Base-by-base conservation (phyloP, 1,139 yeast genomes). In the Yamadazyma diospyri region DNA sequence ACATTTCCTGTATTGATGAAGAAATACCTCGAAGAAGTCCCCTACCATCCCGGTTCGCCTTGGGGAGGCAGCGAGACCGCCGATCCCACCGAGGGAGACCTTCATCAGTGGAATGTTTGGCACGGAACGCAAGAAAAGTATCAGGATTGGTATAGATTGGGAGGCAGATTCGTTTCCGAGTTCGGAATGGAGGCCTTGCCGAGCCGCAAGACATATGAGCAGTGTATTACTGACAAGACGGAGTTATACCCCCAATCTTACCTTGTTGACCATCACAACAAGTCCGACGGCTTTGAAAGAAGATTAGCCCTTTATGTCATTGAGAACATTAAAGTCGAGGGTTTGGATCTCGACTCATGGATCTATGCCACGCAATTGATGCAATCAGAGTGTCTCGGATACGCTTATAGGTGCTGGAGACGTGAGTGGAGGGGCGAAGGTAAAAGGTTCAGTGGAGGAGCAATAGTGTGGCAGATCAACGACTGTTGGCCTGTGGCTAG, bases 41-140 rank as follows among this genome's bases (percentile, higher is more conserved):
- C 59, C 4, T 69, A 69, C 40, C 65, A 60, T 34, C 55, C 53
- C n/a, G 68, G 73, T 5, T 64, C 70, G 5, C 75, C 75, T 0
- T 68, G 59, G 48, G 61, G 69, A 4, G 67, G 68, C 3, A 36
- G 40, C 10, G 41, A 40, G 4, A 48, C 69, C 11, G 43, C 53
- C 6, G 68, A 63, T 38, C 45, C 50, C 4, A 58, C 61, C 0
- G 45, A 55, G 14, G 75, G 75, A 2, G 75, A 69, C 43, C 46
- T 64, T 6, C 75, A 69, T 44, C 71, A 66, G 40, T 69, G 75
- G 75, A 62, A 67, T 35, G 69, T 69, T 2, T 69, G 74, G 74
- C 74, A 69, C 38, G 72, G 72, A 1, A 42, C 48, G 7, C 67
- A 64, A 50, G 64, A 59, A 29, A 55, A 55, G 28, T 69, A 68